Base-by-base conservation (phyloP, 208 protist species). In the Trypanosoma congolense region DNA sequence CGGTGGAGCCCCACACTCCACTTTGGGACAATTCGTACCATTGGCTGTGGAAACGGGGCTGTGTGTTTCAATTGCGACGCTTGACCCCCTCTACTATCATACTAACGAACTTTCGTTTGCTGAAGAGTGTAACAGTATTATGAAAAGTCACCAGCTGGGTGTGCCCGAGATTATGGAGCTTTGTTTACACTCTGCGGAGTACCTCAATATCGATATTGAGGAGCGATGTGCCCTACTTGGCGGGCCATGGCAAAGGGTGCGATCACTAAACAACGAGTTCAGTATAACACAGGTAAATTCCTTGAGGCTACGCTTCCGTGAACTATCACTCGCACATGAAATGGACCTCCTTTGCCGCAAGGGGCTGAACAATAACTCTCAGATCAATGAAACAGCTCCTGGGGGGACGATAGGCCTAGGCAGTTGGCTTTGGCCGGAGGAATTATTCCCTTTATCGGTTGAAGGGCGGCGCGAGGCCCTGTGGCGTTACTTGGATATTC, bases 61-160 rank as follows among this genome's bases (percentile, higher is more conserved):
- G 40, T 93, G 98, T 69, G 92, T 97, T 24, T 95, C 87, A 16
- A 71, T 99, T 28, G 90, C 88, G 8, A 98, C 97, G 0, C 77
- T 99, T 40, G 97, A 98, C 61, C 97, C 98, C 22, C 68, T 96
- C n/a, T 75, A 90, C 40, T 90, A 86, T 70, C 55, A 90, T 69
- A 81, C 75, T 21, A 79, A 51, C 26, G 70, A 85, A 67, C 62
- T 90, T 45, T 80, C 86, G 4, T 44, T 91, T 14, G 35, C 57
- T 24, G 81, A 84, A 45, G 81, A 87, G 51, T 42, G 89, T 45
- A 73, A 76, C 48, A 66, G 77, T 50, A 26, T 80, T 30, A 53
- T 63, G 21, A 83, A 76, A 55, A 52, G 70, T 35, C 69, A 63
- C 47, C 63, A 73, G 18, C 45, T 89, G 14, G 56, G 72, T 3